A percentile compares a stretch with the other conserved stretches of the same genome.
Conservation (phyloP, 768 basidiomycete species). For the Saitozyma podzolica region DNA sequence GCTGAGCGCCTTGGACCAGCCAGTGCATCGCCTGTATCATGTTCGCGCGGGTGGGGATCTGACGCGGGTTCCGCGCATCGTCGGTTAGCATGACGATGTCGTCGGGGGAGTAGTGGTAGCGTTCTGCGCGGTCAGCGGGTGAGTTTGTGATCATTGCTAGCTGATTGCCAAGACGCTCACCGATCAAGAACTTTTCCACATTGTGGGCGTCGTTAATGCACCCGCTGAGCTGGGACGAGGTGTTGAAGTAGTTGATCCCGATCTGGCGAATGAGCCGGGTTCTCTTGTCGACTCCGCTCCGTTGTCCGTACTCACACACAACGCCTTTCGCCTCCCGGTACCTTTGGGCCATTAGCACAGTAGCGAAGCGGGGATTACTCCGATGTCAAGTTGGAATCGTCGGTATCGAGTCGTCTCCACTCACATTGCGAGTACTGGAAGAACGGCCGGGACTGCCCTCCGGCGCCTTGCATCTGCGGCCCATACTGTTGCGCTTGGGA, state of each 20-base stretch:
- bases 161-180: constrained; percentile 11
- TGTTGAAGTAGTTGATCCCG: constrained; percentile 76
- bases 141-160: neutral
- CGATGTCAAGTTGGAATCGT: no score
- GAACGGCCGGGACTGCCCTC: constrained; percentile 59
- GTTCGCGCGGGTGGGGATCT: constrained; percentile 74
- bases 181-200: constrained; percentile 70
- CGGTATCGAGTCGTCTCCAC: no score
- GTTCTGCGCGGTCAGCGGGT: constrained; percentile 51
- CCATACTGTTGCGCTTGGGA: constrained; percentile 65
- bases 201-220: constrained; percentile 92
- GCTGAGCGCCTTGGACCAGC: constrained; percentile 77
- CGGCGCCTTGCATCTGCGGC: constrained; percentile 57
- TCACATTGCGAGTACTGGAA: constrained; percentile 85
- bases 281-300: neutral
- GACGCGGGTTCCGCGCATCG: constrained; percentile 63
- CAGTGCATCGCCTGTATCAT: constrained; percentile 87
- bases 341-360: constrained; percentile 12
- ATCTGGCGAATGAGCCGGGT: constrained; percentile 58
- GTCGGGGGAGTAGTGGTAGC: constrained; percentile 67
- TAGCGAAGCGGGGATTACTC: neutral
- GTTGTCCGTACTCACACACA: constrained; percentile 63
- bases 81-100: constrained; percentile 89
- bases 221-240: constrained; percentile 67
- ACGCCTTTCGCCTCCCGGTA: constrained; percentile 79